Evolutionary conservation across 345 rosid species (phyloP).

Genomic region (Gossypium bickii): DNA sequence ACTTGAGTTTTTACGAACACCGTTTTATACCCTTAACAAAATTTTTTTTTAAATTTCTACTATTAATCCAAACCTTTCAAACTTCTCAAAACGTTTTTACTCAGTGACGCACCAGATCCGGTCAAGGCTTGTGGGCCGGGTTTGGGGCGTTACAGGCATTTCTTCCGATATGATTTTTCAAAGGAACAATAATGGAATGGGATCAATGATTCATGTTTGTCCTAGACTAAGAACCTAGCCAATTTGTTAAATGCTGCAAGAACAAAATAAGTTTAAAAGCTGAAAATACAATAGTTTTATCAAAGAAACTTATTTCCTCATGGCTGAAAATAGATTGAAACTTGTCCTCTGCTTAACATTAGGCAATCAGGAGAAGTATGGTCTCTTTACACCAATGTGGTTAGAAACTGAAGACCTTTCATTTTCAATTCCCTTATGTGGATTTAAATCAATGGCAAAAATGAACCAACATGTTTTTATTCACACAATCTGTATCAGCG

Average conservation of each 20-base stretch:
- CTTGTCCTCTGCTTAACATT: neutral
- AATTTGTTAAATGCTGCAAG: too few relatives aligned
- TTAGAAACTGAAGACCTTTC: neutral
- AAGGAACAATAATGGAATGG: neutral
- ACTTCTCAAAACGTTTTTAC: too few relatives aligned
- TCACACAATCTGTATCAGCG: too few relatives aligned
- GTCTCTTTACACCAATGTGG: neutral
- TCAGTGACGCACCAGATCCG: too few relatives aligned
- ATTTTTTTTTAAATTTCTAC: too few relatives aligned
- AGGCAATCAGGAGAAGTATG: neutral
- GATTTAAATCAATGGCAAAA: neutral
- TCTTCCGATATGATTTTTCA: neutral
- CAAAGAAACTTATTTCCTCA: neutral
- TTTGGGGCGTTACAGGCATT: too few relatives aligned
- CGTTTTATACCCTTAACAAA: too few relatives aligned
- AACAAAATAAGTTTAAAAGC: neutral
- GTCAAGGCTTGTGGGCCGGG: too few relatives aligned
- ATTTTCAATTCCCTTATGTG: neutral
- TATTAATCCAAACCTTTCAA: too few relatives aligned
- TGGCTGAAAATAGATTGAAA: neutral
- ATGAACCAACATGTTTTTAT: too few relatives aligned
- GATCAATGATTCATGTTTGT: neutral
- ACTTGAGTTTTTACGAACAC: too few relatives aligned
- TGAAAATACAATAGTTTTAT: neutral
- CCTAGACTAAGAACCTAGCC: neutral